Evolutionary conservation across 495 filamentous ascomycete genomes (phyloP).

Genomic region (Cercophora scortea): DNA sequence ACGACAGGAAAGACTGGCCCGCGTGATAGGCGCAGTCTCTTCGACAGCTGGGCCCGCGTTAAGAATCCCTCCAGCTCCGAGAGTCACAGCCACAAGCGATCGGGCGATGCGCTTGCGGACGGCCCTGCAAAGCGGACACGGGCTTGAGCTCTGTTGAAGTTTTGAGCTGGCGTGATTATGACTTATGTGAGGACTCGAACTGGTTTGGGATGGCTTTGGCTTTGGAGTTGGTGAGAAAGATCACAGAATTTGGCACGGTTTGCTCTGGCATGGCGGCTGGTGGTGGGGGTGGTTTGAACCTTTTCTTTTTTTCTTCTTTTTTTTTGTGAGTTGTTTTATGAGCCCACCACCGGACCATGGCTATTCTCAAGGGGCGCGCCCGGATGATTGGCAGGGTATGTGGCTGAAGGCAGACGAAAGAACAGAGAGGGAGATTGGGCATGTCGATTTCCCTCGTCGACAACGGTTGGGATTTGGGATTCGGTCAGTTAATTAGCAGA

Average conservation of each 20-base stretch:
- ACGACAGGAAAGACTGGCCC: conserved; percentile 20
- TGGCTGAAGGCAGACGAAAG: too few species aligned
- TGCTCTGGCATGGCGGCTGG: too few species aligned
- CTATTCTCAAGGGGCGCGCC: background rate
- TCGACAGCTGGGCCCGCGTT: conserved; percentile 56
- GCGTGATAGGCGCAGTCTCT: conserved; percentile 48
- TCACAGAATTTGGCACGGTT: too few species aligned
- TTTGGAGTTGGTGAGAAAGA: too few species aligned
- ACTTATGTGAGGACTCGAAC: background rate
- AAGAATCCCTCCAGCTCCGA: conserved; percentile 34
- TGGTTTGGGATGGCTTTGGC: background rate
- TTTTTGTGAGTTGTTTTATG: background rate
- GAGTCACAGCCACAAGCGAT: conserved; percentile 35
- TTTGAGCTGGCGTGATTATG: background rate
- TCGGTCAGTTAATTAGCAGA: too few species aligned
- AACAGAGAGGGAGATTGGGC: too few species aligned
- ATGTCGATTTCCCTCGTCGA: too few species aligned
- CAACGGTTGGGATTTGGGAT: too few species aligned
- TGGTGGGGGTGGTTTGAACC: too few species aligned
- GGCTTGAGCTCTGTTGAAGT: conserved; percentile 15
- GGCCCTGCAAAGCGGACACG: conserved; percentile 27
- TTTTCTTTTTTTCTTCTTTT: background rate
- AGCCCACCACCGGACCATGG: background rate
- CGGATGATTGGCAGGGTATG: too few species aligned
- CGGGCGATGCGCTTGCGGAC: conserved; percentile 29